Conservation (phyloP, 2,329 filamentous ascomycete species). For the Cadophora gregata region DNA sequence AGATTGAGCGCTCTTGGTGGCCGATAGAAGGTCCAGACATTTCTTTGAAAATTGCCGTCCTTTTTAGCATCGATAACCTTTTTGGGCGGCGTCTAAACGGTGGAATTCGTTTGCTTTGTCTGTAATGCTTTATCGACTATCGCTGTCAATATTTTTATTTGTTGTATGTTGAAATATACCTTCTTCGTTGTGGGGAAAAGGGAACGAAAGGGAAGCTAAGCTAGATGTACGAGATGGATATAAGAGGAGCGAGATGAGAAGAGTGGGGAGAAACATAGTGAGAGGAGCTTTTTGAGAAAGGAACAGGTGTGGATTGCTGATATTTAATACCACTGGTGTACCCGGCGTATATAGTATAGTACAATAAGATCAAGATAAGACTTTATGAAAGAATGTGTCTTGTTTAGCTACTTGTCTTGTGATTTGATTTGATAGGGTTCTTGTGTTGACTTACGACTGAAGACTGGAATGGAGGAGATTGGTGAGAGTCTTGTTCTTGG, state of each 20-base stretch:
- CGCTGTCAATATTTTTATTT: conserved; percentile 10
- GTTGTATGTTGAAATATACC: conserved; percentile 7
- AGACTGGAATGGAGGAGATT: background rate
- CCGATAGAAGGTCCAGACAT: conserved; percentile 29
- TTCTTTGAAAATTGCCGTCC: conserved; percentile 9
- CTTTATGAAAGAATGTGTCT: conserved; percentile 4
- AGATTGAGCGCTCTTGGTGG: conserved; percentile 67
- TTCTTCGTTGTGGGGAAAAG: conserved; percentile 8
- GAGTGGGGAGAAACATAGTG: background rate
- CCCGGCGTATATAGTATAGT: conserved; percentile 14
- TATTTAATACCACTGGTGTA: conserved; percentile 15
- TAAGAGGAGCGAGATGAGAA: background rate
- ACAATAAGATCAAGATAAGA: conserved; percentile 9
- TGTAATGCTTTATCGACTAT: conserved; percentile 11
- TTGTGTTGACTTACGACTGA: background rate
- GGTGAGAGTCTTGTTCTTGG: background rate
- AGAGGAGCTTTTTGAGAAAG: background rate
- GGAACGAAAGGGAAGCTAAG: background rate
- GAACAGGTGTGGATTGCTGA: background rate
- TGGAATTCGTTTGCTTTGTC: conserved; percentile 8
- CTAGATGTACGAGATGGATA: background rate
- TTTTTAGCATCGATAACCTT: conserved; percentile 14
- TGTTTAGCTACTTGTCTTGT: background rate
- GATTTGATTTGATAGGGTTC: background rate
- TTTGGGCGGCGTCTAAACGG: conserved; percentile 19